Percentiles rank a stretch among this genome's conserved stretches.
Evolutionary conservation across 2,329 filamentous ascomycete genomes (phyloP).

Genomic region (Fusarium ambrosium): DNA sequence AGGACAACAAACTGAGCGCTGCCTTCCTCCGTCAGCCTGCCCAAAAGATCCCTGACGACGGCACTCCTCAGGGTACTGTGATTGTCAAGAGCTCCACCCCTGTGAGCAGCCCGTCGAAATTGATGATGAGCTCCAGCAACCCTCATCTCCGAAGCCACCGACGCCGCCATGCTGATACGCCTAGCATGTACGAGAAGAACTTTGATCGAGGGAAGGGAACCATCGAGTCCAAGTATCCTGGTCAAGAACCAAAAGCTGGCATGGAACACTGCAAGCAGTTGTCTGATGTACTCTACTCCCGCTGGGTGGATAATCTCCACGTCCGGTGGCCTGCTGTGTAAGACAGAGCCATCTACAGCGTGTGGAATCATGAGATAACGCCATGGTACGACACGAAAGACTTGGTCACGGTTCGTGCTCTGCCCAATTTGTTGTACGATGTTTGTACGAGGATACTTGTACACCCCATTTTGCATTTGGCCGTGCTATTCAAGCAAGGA

Average conservation of each 20-base stretch:
- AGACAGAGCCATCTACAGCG: not conserved
- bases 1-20: constrained; percentile 74
- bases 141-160: constrained; percentile 86
- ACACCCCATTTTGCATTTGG: constrained; percentile 29
- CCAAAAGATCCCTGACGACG: constrained; percentile 58
- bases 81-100: constrained; percentile 67
- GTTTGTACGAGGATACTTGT: constrained; percentile 18
- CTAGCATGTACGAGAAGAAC: constrained; percentile 59
- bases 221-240: constrained; percentile 67
- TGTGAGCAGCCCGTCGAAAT: constrained; percentile 69
- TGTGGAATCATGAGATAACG: constrained; percentile 1
- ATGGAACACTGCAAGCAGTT: constrained; percentile 95
- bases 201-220: constrained; percentile 62
- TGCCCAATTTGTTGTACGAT: constrained; percentile 20
- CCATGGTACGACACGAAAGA: not conserved
- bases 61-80: constrained; percentile 68
- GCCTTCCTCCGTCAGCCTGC: constrained; percentile 60
- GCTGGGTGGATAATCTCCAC: constrained; percentile 89
- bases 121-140: constrained; percentile 85
- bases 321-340: constrained; percentile 72
- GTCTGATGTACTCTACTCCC: constrained; percentile 88
- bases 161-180: constrained; percentile 68
- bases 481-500: not conserved
- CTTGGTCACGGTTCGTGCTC: not conserved
- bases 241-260: constrained; percentile 70